Evolutionary conservation across 2,329 filamentous ascomycete species (phyloP).

Genomic region (Metarhizium robertsii): DNA sequence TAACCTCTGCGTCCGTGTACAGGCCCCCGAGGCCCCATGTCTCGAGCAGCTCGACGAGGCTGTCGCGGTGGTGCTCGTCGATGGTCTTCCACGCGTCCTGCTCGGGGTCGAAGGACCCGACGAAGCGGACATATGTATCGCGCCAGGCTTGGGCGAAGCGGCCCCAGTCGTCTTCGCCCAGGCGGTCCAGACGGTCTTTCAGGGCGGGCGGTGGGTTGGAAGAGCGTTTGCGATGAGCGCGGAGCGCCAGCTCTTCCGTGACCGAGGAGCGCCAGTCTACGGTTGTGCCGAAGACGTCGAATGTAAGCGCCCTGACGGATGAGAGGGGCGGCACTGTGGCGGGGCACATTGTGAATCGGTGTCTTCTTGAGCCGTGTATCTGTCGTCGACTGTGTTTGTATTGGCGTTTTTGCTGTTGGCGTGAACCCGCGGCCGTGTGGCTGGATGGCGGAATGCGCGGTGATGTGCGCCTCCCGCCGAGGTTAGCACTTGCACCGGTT

Average conservation of each 20-base stretch:
- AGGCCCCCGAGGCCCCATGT: constrained; percentile 47
- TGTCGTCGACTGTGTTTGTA: neutral
- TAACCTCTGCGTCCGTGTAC: constrained; percentile 53
- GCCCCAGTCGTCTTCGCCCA: constrained; percentile 51
- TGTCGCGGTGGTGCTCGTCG: constrained; percentile 60
- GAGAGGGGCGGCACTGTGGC: constrained; percentile 15
- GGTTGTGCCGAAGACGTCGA: constrained; percentile 72
- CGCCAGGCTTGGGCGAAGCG: constrained; percentile 64
- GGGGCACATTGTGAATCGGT: constrained; percentile 16
- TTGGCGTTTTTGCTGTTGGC: too few relatives aligned
- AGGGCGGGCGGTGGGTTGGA: constrained; percentile 38
- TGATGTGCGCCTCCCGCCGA: too few relatives aligned
- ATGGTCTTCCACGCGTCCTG: constrained; percentile 53
- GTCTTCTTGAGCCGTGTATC: neutral
- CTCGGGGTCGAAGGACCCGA: constrained; percentile 37
- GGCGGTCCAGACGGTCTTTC: constrained; percentile 35
- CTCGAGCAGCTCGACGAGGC: constrained; percentile 48
- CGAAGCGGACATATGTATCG: constrained; percentile 53
- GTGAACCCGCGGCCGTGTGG: too few relatives aligned
- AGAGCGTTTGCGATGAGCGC: constrained; percentile 36
- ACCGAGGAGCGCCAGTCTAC: constrained; percentile 71
- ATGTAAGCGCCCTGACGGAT: constrained; percentile 51
- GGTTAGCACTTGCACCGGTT: too few relatives aligned
- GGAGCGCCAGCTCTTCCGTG: constrained; percentile 43
- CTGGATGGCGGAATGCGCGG: too few relatives aligned